Percentiles rank a stretch among this genome's conserved stretches.
These are phyloP conservation scores for Tetrapisispora iriomotensis DNA, from an alignment of 805 yeast species.

Conservation along the genomic window DNA sequence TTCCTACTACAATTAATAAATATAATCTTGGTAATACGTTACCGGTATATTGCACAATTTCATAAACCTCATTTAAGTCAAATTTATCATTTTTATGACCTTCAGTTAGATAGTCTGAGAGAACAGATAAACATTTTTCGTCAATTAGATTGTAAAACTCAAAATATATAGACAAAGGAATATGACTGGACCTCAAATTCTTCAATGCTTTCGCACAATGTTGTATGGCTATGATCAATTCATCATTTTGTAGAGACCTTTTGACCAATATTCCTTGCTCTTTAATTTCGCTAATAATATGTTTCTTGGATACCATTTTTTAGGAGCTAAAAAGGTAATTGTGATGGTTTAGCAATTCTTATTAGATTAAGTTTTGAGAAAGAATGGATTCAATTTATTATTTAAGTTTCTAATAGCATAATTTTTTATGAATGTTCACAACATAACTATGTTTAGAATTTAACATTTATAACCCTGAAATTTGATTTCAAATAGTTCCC, in stretches of 20 bases:
- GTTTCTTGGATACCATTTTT: slow-evolving; percentile 1
- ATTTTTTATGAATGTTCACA: no score
- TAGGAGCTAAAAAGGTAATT: not conserved
- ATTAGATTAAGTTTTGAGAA: not conserved
- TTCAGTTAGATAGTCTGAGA: slow-evolving; percentile 55
- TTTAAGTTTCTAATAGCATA: no score
- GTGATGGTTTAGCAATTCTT: not conserved
- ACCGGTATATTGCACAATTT: slow-evolving; percentile 90
- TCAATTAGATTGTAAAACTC: slow-evolving; percentile 78
- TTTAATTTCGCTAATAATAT: slow-evolving; percentile 34
- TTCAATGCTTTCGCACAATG: slow-evolving; percentile 75
- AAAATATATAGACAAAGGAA: slow-evolving; percentile 87
- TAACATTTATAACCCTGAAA: no score
- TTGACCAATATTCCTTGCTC: slow-evolving; percentile 72
- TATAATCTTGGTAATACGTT: slow-evolving; percentile 87
- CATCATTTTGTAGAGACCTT: slow-evolving; percentile 56
- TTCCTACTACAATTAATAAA: slow-evolving; percentile 91
- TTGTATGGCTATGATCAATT: slow-evolving; percentile 77
- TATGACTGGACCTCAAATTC: slow-evolving; percentile 63
- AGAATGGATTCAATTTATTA: no score
- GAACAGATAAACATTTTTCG: slow-evolving; percentile 58
- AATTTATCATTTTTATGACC: slow-evolving; percentile 55
- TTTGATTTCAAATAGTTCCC: no score
- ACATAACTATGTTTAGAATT: no score
- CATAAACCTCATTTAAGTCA: slow-evolving; percentile 77